Base-by-base conservation (phyloP, 441 rosid species). In the Gossypium davidsonii region DNA sequence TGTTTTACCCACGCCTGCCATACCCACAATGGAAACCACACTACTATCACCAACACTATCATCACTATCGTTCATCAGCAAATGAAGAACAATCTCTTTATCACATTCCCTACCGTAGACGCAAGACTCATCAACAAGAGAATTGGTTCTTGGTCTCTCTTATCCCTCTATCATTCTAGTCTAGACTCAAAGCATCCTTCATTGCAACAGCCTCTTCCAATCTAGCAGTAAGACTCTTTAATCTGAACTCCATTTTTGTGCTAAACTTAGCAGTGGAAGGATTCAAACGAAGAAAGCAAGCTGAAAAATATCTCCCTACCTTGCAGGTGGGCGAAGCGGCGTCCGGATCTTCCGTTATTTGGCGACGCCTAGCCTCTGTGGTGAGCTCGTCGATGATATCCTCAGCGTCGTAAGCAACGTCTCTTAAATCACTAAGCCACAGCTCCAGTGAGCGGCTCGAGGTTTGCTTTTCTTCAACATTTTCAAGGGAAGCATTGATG, bases 301-400 rank as follows among this genome's bases (percentile, higher is more conserved):
- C 4, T 21, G 70, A 31, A 6, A 63, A 2, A 20, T 4, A 64
- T 2, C 11, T 51, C 12, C 14, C 25, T 20, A 73, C 34, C 58
- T 51, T 61, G 9, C 64, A 18, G 6, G 11, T n/a, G 53, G 61
- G 3, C 3, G 12, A 39, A 25, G 55, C 9, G 14, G 21, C 21
- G 2, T 23, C 23, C 28, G 2, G 11, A 6, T 23, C n/a, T 14
- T 42, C 48, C 37, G 10, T 26, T 21, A 67, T 42, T 15, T 62
- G 4, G 23, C 76, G 67, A 17, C 26, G 39, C 37, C 0, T 21
- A 10, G 59, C 65, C 42, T 64, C 75, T 25, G 71, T 28, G 2
- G 49, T 37, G 18, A 70, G 64, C 58, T 76, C 60, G 26, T 76
- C 79, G 14, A 76, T 51, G 8, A 76, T 28, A 15, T 76, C 79